Evolutionary conservation across 208 protist genomes (phyloP), one percentile per base, ranked within the genome.

Genomic region (Blastocrithidia nonstop): DNA sequence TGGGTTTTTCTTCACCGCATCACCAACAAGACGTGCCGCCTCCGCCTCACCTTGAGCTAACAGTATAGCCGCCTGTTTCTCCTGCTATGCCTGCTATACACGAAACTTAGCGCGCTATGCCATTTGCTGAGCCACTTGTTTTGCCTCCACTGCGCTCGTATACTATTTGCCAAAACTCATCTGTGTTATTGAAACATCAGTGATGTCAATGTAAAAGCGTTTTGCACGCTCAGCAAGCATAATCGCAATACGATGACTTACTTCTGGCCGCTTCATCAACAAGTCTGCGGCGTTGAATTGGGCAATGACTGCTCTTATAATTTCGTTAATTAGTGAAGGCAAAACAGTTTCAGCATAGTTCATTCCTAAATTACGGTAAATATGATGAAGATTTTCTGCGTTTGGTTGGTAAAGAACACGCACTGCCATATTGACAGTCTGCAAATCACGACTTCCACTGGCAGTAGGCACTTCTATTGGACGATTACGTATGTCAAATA

Each of bases 211-310:
- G 60, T 95, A 52, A 64, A 99, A 99, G 27, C 96, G 93, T 58
- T 69, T 72, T 11, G 96, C 92, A 27, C 97, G 87, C 45, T 97
- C 71, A 0, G 65, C 71, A n/a, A 98, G 70, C 79, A 88, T 84
- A 8, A 94, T 46, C 26, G 62, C 81, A 45, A 98, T 98, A 19
- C 81, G 73, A 37, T 75, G 60, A 41, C 70, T 90, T 39, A 98
- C 93, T 56, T 96, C 74, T 22, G 88, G 93, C 45, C 96, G 85
- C 79, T 95, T 88, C 25, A 92, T 97, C 49, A 99, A 91, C 6
- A 99, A 76, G 68, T 99, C 96, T 0, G 92, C 76, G 5, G 97
- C 97, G 64, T 99, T 98, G 65, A 98, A 99, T 70, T 98, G 95
- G 11, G 97, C 97, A 45, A 99, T 96, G 0, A 99, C 95, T 32